Evolutionary conservation across 208 protist species (phyloP).

Genomic region (Leishmania lainsoni): DNA sequence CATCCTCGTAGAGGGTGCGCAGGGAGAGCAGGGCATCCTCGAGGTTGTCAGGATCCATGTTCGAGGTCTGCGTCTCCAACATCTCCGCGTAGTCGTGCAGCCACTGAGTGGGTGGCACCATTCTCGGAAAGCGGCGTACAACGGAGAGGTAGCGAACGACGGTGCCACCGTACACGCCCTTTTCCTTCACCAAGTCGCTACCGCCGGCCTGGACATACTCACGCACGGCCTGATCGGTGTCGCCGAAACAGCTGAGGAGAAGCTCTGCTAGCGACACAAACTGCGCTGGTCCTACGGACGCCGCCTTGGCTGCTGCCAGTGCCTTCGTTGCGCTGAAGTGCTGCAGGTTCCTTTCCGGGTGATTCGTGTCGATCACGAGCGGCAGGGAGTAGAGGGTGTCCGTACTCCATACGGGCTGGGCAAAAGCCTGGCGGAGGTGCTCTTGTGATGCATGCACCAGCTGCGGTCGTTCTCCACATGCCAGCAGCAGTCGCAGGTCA

Average conservation of each 20-base stretch:
- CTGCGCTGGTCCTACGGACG: slow-evolving; percentile 65
- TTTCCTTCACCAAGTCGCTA: slow-evolving; percentile 41
- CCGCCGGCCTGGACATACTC: slow-evolving; percentile 60
- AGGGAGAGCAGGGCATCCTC: slow-evolving; percentile 68
- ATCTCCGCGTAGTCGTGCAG: slow-evolving; percentile 51
- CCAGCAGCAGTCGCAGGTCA: slow-evolving; percentile 61
- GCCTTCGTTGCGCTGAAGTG: slow-evolving; percentile 45
- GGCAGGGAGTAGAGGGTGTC: slow-evolving; percentile 76
- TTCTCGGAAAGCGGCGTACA: slow-evolving; percentile 40
- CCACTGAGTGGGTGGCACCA: slow-evolving; percentile 59
- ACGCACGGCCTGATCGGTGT: slow-evolving; percentile 43
- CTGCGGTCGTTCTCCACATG: slow-evolving; percentile 29
- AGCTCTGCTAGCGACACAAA: slow-evolving; percentile 79
- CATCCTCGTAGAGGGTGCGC: slow-evolving; percentile 57
- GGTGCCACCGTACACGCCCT: slow-evolving; percentile 22
- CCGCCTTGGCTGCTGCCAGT: slow-evolving; percentile 54
- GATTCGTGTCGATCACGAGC: slow-evolving; percentile 34
- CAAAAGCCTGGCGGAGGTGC: slow-evolving; percentile 65
- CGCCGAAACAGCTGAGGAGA: slow-evolving; percentile 56
- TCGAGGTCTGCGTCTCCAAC: slow-evolving; percentile 12
- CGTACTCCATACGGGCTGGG: slow-evolving; percentile 62
- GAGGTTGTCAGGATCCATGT: slow-evolving; percentile 32
- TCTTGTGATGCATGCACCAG: slow-evolving; percentile 46
- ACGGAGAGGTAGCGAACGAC: slow-evolving; percentile 64
- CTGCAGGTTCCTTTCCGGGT: slow-evolving; percentile 27